Evolutionary conservation across 768 basidiomycete genomes (phyloP).

Genomic region (Agrocybe praecox): DNA sequence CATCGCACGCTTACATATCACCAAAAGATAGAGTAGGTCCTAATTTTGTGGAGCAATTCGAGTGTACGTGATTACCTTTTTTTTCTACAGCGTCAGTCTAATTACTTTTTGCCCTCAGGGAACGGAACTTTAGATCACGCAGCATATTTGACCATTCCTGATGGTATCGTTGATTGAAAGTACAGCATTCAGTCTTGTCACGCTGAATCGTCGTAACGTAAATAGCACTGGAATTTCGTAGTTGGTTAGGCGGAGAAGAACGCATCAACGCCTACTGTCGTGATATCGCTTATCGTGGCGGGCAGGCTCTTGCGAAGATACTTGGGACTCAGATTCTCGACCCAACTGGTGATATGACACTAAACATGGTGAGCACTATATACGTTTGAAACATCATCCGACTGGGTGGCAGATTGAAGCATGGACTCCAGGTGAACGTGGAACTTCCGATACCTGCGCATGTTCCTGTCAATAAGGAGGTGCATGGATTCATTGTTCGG

Average conservation of each 20-base stretch:
- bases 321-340: constrained; percentile 72
- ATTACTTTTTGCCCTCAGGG: constrained; percentile 49
- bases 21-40: constrained; percentile 35
- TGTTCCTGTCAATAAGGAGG: constrained; percentile 14
- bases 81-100: no score
- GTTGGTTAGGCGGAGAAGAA: constrained; percentile 80
- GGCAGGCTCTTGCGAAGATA: constrained; percentile 59
- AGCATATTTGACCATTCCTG: constrained; percentile 54
- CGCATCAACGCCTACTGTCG: constrained; percentile 79
- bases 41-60: constrained; percentile 54
- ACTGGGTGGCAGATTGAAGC: no score
- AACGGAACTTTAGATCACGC: constrained; percentile 63
- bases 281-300: constrained; percentile 68
- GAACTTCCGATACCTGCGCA: constrained; percentile 37
- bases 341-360: constrained; percentile 60
- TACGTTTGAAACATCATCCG: no score
- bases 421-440: constrained; percentile 44
- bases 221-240: constrained; percentile 77
- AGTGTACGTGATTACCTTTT: constrained; percentile 35
- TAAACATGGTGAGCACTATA: constrained; percentile 79
- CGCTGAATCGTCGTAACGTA: no score
- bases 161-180: constrained; percentile 47
- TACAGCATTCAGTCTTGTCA: no score
- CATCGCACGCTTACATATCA: constrained; percentile 52
- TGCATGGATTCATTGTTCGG: constrained; percentile 25